Evolutionary conservation across 2,329 filamentous ascomycete genomes (phyloP).

Genomic region (Aspergillus bombycis): DNA sequence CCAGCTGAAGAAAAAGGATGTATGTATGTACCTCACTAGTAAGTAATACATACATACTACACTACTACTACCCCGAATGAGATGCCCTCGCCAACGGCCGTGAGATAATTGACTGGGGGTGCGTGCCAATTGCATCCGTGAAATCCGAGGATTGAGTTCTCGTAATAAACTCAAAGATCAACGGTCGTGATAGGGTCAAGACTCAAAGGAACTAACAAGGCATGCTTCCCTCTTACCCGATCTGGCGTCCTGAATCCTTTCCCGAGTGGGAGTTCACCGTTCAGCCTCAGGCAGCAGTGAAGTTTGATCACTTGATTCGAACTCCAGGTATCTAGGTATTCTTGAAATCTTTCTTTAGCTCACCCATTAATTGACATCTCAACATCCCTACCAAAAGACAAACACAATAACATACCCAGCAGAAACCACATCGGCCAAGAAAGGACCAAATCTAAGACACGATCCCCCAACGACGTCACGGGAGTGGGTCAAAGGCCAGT

Average conservation of each 20-base stretch:
- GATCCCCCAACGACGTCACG: background rate
- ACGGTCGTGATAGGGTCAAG: background rate
- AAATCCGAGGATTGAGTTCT: background rate
- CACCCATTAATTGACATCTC: background rate
- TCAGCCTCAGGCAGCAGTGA: conserved; percentile 1
- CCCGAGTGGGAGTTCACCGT: background rate
- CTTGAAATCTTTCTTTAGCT: too few species aligned
- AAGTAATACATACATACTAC: background rate
- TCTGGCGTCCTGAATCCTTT: background rate
- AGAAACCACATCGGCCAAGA: background rate
- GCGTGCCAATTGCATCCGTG: background rate
- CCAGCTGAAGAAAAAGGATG: background rate
- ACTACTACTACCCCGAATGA: background rate
- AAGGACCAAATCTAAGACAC: background rate
- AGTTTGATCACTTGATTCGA: background rate
- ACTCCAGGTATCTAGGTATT: too few species aligned
- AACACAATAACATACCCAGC: too few species aligned
- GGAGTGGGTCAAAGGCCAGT: background rate
- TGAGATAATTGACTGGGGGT: background rate
- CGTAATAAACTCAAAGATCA: background rate
- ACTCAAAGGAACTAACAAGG: background rate
- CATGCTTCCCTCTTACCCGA: background rate
- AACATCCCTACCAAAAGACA: too few species aligned
- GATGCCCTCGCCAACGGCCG: background rate
- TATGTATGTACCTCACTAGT: background rate